Evolutionary conservation across 225 moss, liverwort and hornwort genomes (phyloP).

Genomic region (Pseudoscleropodium purum): DNA sequence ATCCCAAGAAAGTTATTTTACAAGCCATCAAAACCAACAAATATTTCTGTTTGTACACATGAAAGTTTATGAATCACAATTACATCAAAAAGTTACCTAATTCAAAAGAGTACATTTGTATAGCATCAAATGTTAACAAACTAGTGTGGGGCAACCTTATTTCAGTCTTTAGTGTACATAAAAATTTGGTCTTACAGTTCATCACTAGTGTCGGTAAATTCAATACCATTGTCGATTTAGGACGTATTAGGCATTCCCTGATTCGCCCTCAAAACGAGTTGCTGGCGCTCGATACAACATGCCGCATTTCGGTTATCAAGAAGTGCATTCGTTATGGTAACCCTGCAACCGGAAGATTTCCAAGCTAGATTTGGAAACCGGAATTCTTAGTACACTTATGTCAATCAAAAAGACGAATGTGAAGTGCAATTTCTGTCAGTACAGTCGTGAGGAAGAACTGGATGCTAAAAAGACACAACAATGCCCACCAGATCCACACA

Average conservation of each 20-base stretch:
- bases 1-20: too few relatives aligned
- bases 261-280: too few relatives aligned
- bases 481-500: not conserved
- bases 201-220: not conserved
- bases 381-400: not conserved
- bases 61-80: not conserved
- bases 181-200: not conserved
- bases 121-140: not conserved
- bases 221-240: not conserved
- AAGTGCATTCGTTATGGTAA: not conserved
- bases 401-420: not conserved
- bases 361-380: not conserved
- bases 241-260: too few relatives aligned
- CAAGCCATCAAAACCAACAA: too few relatives aligned
- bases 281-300: not conserved
- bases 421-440: not conserved
- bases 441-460: not conserved
- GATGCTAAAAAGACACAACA: not conserved
- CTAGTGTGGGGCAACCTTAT: not conserved
- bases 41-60: too few relatives aligned
- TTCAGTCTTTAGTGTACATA: not conserved
- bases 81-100: not conserved
- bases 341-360: not conserved
- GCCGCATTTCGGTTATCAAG: not conserved
- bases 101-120: not conserved